Conservation (phyloP, 139 green algal species). For the Chlamydomonas sp. region DNA sequence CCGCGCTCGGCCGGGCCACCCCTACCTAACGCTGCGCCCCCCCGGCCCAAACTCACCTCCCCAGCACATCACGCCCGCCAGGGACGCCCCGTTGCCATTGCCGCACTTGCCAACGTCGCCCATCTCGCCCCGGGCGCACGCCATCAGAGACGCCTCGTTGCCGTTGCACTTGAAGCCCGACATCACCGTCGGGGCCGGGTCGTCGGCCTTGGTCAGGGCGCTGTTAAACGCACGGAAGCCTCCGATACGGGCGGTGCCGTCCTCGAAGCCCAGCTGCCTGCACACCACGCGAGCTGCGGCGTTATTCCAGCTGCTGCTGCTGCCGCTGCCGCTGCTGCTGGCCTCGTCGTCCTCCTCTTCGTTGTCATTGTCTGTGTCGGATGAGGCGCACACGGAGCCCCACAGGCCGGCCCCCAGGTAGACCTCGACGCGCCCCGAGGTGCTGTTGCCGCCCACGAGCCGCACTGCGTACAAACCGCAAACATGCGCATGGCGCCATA, state of each 20-base stretch:
- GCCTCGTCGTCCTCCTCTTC: too few relatives aligned
- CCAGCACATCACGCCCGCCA: conserved; percentile 5
- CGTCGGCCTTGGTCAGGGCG: not conserved
- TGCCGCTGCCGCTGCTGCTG: not conserved
- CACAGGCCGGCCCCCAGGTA: not conserved
- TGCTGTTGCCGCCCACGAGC: not conserved
- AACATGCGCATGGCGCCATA: not conserved
- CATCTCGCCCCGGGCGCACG: not conserved
- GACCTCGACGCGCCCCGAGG: not conserved
- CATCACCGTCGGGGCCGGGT: not conserved
- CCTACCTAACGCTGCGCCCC: too few relatives aligned
- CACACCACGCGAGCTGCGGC: conserved; percentile 4
- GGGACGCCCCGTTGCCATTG: too few relatives aligned
- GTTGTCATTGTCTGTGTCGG: not conserved
- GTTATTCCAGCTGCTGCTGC: not conserved
- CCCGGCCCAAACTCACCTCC: not conserved
- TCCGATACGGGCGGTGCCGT: not conserved
- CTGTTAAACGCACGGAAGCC: too few relatives aligned
- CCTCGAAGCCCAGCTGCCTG: not conserved
- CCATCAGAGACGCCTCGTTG: conserved; percentile 2
- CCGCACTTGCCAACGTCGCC: not conserved
- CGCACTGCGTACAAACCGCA: not conserved
- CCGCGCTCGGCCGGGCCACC: too few relatives aligned
- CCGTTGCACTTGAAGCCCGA: not conserved
- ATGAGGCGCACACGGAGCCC: not conserved